Base-by-base conservation (phyloP, 2,329 filamentous ascomycete genomes). In the Neocucurbitaria cava region DNA sequence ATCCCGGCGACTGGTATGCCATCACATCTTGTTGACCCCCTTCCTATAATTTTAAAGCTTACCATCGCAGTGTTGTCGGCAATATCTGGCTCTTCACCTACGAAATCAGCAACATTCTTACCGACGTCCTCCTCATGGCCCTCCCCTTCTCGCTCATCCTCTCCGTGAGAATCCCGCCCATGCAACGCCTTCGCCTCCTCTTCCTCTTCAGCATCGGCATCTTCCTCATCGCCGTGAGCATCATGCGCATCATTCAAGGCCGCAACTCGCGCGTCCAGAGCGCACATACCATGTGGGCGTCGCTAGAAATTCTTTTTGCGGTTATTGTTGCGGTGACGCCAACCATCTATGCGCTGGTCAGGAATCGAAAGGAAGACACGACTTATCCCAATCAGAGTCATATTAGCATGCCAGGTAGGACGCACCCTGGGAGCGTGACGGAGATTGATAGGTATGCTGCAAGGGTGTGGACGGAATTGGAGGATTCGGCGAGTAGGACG, bases 71-170 rank as follows among this genome's bases (percentile, higher is more conserved):
- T 44, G 61, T 64, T n/a, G 44, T 60, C 24, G 62, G 59, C 9
- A 56, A 60, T n/a, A n/a, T 54, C 1, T 64, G 62, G 62, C 54
- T 64, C n/a, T 57, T 57, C 28, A 61, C 59, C 0, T 64, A 64
- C 30, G 62, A 64, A 23, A 39, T 48, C n/a, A 52, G 62, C 47
- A 64, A 64, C 35, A 62, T 64, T 15, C 10, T 58, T 3, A 62
- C 62, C 20, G 62, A 64, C 21, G 15, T 60, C 28, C 45, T 64
- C 30, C 55, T 64, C 13, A 64, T 64, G 59, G 49, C 41, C 10
- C 42, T 64, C 8, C 50, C 62, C 1, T 59, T 57, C 33, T 52
- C 46, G 0, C 51, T 64, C 2, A 58, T 64, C 4, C 46, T 58
- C 10, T 56, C 55, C 5, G 51, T 57, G 5, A 57, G 42, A 26